phyloP scores from a whole-genome alignment of 2,329 filamentous ascomycete genomes.

The Microcyclospora pomicola region DNA sequence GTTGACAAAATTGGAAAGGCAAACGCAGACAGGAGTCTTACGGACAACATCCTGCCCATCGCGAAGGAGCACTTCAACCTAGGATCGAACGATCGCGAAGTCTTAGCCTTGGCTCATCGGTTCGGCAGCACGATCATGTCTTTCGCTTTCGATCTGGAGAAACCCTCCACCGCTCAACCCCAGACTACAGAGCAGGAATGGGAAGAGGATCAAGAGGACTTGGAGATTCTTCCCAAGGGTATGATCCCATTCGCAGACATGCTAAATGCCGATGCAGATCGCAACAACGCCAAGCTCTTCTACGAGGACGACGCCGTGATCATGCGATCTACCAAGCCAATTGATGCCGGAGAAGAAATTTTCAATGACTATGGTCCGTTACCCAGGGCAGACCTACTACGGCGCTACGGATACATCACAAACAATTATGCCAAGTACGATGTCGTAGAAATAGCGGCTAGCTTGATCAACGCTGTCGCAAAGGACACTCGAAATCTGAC shows the following conservation, averaged over 20 bases:
- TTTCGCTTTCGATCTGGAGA: slow-evolving; percentile 74
- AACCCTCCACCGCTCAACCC: slow-evolving; percentile 33
- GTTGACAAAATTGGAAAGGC: slow-evolving; percentile 60
- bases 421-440: slow-evolving; percentile 64
- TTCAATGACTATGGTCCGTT: slow-evolving; percentile 83
- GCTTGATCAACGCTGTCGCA: slow-evolving; percentile 38
- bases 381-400: slow-evolving; percentile 66
- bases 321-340: slow-evolving; percentile 57
- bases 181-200: slow-evolving; percentile 40
- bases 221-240: slow-evolving; percentile 44
- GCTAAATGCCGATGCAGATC: slow-evolving; percentile 71
- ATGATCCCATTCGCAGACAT: slow-evolving; percentile 89
- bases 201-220: slow-evolving; percentile 28
- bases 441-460: slow-evolving; percentile 63
- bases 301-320: slow-evolving; percentile 48
- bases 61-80: slow-evolving; percentile 30
- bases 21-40: slow-evolving; percentile 57
- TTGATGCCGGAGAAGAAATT: slow-evolving; percentile 59
- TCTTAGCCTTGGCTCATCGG: slow-evolving; percentile 51
- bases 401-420: slow-evolving; percentile 81
- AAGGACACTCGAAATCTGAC: slow-evolving; percentile 13
- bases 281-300: slow-evolving; percentile 59
- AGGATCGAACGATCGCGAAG: slow-evolving; percentile 28
- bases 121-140: slow-evolving; percentile 88
- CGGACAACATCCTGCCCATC: slow-evolving; percentile 41